Conservation (phyloP, 805 yeast genomes). For the Kodamaea neixiangensis region DNA sequence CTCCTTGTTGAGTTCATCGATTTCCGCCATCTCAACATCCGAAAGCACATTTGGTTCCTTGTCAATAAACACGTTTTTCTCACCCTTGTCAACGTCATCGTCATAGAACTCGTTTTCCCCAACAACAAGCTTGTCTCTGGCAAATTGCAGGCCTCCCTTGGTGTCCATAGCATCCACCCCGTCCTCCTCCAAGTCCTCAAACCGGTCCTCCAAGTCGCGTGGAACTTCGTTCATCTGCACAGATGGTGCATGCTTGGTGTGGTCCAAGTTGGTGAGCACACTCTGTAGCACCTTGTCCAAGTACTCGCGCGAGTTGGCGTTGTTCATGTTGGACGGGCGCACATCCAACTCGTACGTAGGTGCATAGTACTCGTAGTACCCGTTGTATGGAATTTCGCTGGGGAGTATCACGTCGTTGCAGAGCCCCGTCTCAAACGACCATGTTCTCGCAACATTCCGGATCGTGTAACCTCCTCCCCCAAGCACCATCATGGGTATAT, state of each 20-base stretch:
- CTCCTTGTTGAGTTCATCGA: conserved; percentile 8
- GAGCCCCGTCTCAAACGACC: conserved; percentile 30
- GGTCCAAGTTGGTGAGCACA: conserved; percentile 26
- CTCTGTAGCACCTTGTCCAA: conserved; percentile 27
- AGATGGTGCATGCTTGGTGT: conserved; percentile 30
- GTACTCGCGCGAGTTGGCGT: conserved; percentile 29
- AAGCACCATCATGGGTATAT: conserved; percentile 29
- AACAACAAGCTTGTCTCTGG: conserved; percentile 24
- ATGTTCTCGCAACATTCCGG: conserved; percentile 29
- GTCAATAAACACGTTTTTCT: conserved; percentile 12
- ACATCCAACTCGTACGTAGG: conserved; percentile 31
- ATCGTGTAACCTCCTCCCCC: conserved; percentile 34
- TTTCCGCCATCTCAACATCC: conserved; percentile 11
- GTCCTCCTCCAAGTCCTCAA: conserved; percentile 30
- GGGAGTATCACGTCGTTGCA: conserved; percentile 26
- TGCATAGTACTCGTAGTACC: conserved; percentile 32
- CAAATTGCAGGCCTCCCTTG: conserved; percentile 29
- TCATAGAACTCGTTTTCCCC: conserved; percentile 29
- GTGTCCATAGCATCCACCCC: conserved; percentile 25
- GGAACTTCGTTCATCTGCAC: conserved; percentile 32
- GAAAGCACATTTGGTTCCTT: conserved; percentile 3
- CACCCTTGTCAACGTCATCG: conserved; percentile 25
- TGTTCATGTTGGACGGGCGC: conserved; percentile 29
- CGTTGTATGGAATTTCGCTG: conserved; percentile 28
- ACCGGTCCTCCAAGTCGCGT: conserved; percentile 25